Base-by-base conservation (phyloP, 352 stramenopile genomes). In the Phytophthora cryptogea region DNA sequence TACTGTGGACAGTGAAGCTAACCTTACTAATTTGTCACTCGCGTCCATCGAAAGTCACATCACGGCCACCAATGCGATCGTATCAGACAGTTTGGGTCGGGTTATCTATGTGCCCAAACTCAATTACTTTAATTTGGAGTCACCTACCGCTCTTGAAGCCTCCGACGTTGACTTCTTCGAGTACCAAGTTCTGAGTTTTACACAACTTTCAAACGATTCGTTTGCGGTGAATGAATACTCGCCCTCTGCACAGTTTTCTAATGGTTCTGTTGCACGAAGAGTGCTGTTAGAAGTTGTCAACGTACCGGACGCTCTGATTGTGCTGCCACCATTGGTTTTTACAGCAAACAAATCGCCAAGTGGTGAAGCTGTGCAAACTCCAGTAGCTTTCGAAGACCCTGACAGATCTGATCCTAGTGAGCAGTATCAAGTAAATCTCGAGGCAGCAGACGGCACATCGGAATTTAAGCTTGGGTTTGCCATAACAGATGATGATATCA, bases 261-360 rank as follows among this genome's bases (percentile, higher is more conserved):
- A 73, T 20, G 52, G 55, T 0, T 50, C 31, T 9, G 20, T 52
- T 13, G 7, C 57, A 8, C 71, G 76, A n/a, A 66, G 66, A 41
- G 45, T 92, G n/a, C 50, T 72, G 27, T 43, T 92, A 10, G 65
- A 77, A n/a, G 79, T 90, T n/a, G 26, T 76, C 0, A 86, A 76
- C 33, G 56, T 70, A 8, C 71, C 72, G 1, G 81, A 90, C 36
- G 44, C 59, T 10, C 30, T 92, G 8, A 20, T 66, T 27, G 54
- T 90, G 13, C 31, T 89, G 4, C 77, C 81, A 11, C 83, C 80
- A 0, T 76, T 65, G 16, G 27, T 55, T 4, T 80, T 85, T 13
- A 57, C 49, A 4, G 55, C 70, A 10, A 76, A 74, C n/a, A 5
- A 11, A 14, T 16, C 47, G 23, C 59, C 61, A 0, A 57, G 47